Conservation (phyloP, 352 stramenopile species). For the Pythium phragmiticola region DNA sequence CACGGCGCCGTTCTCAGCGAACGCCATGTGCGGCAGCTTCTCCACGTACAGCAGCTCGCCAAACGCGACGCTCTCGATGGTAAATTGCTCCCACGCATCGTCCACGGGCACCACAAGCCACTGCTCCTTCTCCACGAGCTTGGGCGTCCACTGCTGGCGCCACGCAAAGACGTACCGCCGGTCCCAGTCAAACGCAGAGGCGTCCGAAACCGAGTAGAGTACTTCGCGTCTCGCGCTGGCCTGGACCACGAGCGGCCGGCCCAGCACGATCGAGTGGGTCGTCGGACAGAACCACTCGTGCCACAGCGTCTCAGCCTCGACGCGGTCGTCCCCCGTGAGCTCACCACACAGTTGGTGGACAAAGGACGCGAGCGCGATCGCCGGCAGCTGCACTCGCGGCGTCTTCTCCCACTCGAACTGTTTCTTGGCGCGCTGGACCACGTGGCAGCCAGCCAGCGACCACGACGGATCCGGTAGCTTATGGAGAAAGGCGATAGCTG, state of each 20-base stretch:
- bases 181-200: constrained; percentile 32
- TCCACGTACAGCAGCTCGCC: constrained; percentile 61
- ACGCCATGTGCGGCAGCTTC: constrained; percentile 48
- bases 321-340: constrained; percentile 9
- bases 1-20: constrained; percentile 37
- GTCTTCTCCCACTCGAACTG: constrained; percentile 4
- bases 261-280: constrained; percentile 31
- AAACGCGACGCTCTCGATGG: constrained; percentile 49
- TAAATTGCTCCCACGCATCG: constrained; percentile 38
- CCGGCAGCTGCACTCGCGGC: neutral
- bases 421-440: neutral
- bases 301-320: constrained; percentile 20
- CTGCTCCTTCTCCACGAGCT: constrained; percentile 36
- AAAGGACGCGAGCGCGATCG: constrained; percentile 1
- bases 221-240: constrained; percentile 24
- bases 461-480: neutral
- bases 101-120: constrained; percentile 11
- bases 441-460: constrained; percentile 2
- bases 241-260: constrained; percentile 28
- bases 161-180: constrained; percentile 41
- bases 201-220: constrained; percentile 27
- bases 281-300: constrained; percentile 29
- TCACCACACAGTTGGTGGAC: constrained; percentile 1
- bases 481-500: neutral
- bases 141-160: constrained; percentile 31